Evolutionary conservation across 2,329 filamentous ascomycete genomes (phyloP), one percentile per base, ranked within the genome.

Genomic region (Metarhizium sp.): DNA sequence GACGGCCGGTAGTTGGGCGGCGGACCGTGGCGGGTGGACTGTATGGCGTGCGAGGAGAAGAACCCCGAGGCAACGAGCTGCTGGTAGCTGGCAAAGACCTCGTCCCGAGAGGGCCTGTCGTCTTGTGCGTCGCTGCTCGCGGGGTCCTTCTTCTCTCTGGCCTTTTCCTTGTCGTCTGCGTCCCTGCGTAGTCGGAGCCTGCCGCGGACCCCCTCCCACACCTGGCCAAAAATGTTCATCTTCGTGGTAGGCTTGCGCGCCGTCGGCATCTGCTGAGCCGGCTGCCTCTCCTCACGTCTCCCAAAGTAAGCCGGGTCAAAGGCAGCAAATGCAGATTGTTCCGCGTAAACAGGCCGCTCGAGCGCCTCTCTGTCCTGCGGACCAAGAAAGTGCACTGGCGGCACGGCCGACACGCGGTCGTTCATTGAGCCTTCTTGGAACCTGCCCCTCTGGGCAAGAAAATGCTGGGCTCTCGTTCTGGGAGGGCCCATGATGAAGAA

Each of bases 361-460:
- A 70, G 60, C 10, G 62, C 63, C 50, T 62, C 66, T 38, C 57
- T 61, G 60, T 70, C 67, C 16, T 69, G 67, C 11, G 69, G 67
- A 25, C 69, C 82, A 46, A 87, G 76, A 68, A 88, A 91, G 45
- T 82, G 78, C 48, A 80, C 77, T 0, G 88, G 88, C 32, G 90
- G 90, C 57, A 78, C 80, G 57, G 82, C 79, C 64, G 87, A 92
- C 36, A 81, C 76, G 60, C 88, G 84, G 69, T 95, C 89, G 65
- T 86, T 90, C 88, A 96, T 92, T 64, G 87, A 92, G 45, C 87
- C 91, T 71, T 96, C 91, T 42, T 86, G 64, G 79, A 95, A 76
- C 71, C 83, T 67, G 73, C 82, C 58, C 47, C 52, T 58, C 62
- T 68, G 55, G 58, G 59, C 36, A 63, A 63, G 46, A 20, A 59